Percentiles rank a stretch among this genome's conserved stretches.
Evolutionary conservation across 2,329 filamentous ascomycete genomes (phyloP).

Genomic region (Aspergillus aculeatinus): DNA sequence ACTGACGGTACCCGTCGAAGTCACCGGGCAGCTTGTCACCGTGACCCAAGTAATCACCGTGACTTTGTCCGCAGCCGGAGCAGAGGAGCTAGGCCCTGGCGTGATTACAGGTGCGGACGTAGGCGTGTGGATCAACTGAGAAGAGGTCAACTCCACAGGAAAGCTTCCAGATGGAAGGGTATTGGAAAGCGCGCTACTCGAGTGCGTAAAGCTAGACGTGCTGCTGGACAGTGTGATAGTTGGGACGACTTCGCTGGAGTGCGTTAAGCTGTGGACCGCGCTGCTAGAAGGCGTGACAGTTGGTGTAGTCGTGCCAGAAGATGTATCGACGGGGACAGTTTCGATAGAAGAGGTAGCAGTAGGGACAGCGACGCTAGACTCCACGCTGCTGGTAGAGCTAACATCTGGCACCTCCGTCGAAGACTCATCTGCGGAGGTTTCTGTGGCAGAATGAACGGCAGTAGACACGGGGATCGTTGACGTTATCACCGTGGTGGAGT

Average conservation of each 20-base stretch:
- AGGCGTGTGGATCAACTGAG: constrained; percentile 11
- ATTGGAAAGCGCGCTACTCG: neutral
- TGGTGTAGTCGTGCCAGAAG: neutral
- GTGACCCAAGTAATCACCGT: constrained; percentile 32
- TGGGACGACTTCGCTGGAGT: neutral
- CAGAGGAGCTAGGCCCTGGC: constrained; percentile 10
- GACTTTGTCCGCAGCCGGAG: constrained; percentile 18
- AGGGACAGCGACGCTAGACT: neutral
- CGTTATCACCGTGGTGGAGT: constrained; percentile 51
- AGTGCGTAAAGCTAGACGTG: neutral
- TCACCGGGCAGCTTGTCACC: constrained; percentile 34
- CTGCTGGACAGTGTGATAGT: neutral
- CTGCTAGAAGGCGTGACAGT: neutral
- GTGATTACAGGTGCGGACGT: constrained; percentile 8
- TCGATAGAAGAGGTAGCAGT: neutral
- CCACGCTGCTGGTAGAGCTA: constrained; percentile 6
- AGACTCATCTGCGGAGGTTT: constrained; percentile 14
- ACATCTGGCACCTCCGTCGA: constrained; percentile 5
- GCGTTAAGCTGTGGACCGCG: neutral
- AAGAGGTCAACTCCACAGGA: constrained; percentile 15
- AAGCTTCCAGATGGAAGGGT: constrained; percentile 13
- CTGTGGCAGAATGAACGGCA: constrained; percentile 56
- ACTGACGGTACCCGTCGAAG: constrained; percentile 39
- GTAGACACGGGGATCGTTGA: constrained; percentile 59
- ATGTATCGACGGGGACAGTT: neutral